Conservation (phyloP, 106 monocot species). For the Cymbidium sinense region DNA sequence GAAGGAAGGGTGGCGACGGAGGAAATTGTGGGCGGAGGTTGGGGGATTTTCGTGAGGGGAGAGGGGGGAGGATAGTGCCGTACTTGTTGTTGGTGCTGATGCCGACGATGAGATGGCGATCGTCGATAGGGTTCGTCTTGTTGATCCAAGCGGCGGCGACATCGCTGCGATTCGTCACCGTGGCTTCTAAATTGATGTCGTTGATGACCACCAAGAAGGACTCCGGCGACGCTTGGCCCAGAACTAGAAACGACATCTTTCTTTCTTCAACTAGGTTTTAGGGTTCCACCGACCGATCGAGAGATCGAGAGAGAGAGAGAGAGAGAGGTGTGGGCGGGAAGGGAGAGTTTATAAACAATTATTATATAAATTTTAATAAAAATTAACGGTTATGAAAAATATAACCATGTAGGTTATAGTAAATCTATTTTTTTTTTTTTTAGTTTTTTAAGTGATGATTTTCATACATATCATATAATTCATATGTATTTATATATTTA, state of each 20-base stretch:
- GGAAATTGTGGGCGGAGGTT: no score
- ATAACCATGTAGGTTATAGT: no score
- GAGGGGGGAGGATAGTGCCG: neutral
- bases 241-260: neutral
- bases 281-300: neutral
- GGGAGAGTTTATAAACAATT: no score
- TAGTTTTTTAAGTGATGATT: no score
- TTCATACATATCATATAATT: no score
- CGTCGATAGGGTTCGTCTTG: neutral
- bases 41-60: no score
- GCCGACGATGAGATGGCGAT: neutral
- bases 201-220: neutral
- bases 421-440: no score
- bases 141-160: neutral
- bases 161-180: neutral
- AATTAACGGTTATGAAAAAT: no score
- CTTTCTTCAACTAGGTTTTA: neutral
- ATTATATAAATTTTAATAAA: no score
- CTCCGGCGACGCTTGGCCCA: neutral
- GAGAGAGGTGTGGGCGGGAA: neutral
- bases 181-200: neutral
- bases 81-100: neutral
- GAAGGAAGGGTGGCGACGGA: neutral
- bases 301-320: no score
- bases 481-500: no score